Base-by-base conservation (phyloP, 805 yeast genomes). In the Candida koratica region DNA sequence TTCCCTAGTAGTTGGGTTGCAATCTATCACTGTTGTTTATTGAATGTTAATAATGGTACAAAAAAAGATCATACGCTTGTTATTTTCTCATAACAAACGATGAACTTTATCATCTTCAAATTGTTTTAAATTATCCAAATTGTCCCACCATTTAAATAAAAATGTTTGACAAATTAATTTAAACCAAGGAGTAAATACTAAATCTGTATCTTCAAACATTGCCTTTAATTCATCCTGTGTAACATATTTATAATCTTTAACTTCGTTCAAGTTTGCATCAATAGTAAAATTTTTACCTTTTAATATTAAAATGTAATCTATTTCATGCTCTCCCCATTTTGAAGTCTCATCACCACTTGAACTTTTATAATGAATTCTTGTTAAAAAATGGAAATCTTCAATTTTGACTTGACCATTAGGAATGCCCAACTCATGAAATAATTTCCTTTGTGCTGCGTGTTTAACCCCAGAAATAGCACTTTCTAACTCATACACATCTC, bases 321-420 rank as follows among this genome's bases (percentile, higher is more conserved):
- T 83, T 63, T 90, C 98, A 54, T 90, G 98, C 58, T 90, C 98
- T 29, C 97, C 97, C 97, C 97, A 90, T 37, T 75, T 73, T 19
- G 60, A 52, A 15, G 80, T 85, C 47, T 77, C 77, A 39, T 79
- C 78, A 31, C 88, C 87, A 44, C 77, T 69, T 4, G 82, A 77
- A 6, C 97, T 88, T 71, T 81, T 83, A 64, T 93, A 93, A 62
- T 93, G 98, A 48, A 93, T 93, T 64, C 97, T 79, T 14, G 96
- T 90, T 52, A 93, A 69, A 58, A 80, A 93, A 43, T 83, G 75
- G 67, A 90, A 89, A 22, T 74, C 64, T 3, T 80, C 81, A 11
- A 75, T 42, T 5, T 90, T 85, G 5, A 71, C 72, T 37, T 81
- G 77, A 37, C 66, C 62, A 8, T 69, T 56, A 14, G 71, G 69